Conservation (phyloP, 2,329 filamentous ascomycete genomes). For the Ascochyta lentis region DNA sequence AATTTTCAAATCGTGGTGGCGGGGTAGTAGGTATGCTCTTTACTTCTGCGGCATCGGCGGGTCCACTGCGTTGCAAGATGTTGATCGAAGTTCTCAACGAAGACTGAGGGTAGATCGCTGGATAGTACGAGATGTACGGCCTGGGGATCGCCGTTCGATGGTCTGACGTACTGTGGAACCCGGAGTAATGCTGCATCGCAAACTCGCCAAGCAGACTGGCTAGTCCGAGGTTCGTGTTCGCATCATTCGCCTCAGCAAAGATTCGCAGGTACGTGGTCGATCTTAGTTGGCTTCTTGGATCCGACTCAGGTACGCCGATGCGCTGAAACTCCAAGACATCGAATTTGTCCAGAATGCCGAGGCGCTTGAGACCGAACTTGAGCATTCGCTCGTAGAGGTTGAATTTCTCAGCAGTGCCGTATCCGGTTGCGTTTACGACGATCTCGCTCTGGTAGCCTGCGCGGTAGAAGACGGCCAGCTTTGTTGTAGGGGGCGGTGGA, state of each 20-base stretch:
- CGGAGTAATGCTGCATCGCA: slow-evolving; percentile 42
- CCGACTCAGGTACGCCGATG: slow-evolving; percentile 36
- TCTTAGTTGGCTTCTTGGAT: slow-evolving; percentile 37
- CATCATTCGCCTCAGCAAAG: slow-evolving; percentile 37
- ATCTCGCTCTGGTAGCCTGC: slow-evolving; percentile 52
- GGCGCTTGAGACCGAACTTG: slow-evolving; percentile 51
- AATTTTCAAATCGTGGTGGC: slow-evolving; percentile 22
- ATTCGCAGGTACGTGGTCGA: slow-evolving; percentile 44
- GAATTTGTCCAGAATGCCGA: slow-evolving; percentile 49
- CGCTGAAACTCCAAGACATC: slow-evolving; percentile 62
- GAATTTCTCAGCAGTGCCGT: slow-evolving; percentile 58
- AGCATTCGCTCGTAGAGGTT: slow-evolving; percentile 58
- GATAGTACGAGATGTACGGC: slow-evolving; percentile 44
- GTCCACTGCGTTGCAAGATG: slow-evolving; percentile 38
- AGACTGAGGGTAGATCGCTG: slow-evolving; percentile 36
- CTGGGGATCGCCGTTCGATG: slow-evolving; percentile 39
- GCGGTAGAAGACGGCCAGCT: slow-evolving; percentile 49
- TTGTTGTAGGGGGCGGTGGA: slow-evolving; percentile 51
- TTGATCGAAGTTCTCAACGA: slow-evolving; percentile 39
- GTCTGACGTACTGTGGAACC: slow-evolving; percentile 41
- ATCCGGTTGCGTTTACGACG: slow-evolving; percentile 47
- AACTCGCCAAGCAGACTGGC: slow-evolving; percentile 32
- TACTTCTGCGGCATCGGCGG: not conserved
- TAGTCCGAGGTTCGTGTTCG: slow-evolving; percentile 30
- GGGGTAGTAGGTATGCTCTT: slow-evolving; percentile 23